Base-by-base conservation (phyloP, 2,329 filamentous ascomycete species). In the Bipolaris oryzae region DNA sequence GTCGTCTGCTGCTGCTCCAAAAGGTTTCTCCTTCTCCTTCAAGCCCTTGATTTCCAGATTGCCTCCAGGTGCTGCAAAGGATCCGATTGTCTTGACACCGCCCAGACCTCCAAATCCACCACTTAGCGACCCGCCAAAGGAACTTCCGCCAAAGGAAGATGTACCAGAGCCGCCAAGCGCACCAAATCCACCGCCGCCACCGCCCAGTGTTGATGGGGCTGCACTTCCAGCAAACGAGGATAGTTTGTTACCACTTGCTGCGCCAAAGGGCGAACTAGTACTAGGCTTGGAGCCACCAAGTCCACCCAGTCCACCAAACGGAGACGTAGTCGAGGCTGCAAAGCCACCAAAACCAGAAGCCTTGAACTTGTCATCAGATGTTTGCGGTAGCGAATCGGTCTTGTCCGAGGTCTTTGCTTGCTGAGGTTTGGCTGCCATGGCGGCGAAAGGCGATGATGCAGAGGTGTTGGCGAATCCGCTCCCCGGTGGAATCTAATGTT, bases 1-100 rank as follows among this genome's bases (percentile, higher is more conserved):
- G 57, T 85, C 56, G 3, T 62, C 89, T 37, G 87, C 87, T 1
- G 90, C 85, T 11, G 91, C 89, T 31, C 92, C 92, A 72, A 96
- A 95, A 0, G 91, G 84, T 75, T 86, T 91, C 3, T 84, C 82
- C 13, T 90, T 90, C 57, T 82, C 81, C 55, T 80, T 85, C 68
- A 78, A 61, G 1, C 79, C 78, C 57, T 81, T 75, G 44, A 78
- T 78, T 69, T 47, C 78, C 11, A 66, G 66, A 48, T 83, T 85
- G 18, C 76, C 75, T 20, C 87, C 82, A 43, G 87, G 87, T 11
- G 53, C 48, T 39, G 87, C 91, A 76, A 96, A 96, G 64, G 84
- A 89, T 2, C 84, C 83, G 9, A 92, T 69, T 31, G 79, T 78
- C 45, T 70, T 62, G 33, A 64, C 42, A 31, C 62, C 61, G 7